phyloP scores from a whole-genome alignment of 441 rosid genomes.

The Syzygium malaccense region DNA sequence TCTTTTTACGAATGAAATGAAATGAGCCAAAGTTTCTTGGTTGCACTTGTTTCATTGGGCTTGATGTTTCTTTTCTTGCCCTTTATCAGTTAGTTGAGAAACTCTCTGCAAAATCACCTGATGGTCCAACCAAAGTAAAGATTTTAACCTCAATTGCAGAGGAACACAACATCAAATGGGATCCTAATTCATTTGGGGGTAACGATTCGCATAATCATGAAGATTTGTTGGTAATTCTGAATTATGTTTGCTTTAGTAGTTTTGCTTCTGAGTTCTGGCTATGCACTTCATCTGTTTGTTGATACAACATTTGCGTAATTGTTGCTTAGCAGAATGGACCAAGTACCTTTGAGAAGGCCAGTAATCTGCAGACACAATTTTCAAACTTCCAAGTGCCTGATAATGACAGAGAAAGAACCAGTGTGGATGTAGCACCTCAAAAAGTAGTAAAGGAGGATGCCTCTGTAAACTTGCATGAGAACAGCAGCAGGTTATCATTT shows the following conservation, averaged over 20 bases:
- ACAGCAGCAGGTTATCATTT: constrained; percentile 22
- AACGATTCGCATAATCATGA: constrained; percentile 40
- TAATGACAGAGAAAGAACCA: constrained; percentile 24
- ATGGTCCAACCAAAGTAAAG: constrained; percentile 76
- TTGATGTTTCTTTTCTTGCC: background rate
- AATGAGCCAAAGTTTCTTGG: background rate
- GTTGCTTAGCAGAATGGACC: constrained; percentile 54
- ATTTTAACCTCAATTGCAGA: constrained; percentile 67
- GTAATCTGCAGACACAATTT: constrained; percentile 26
- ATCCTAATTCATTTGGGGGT: constrained; percentile 56
- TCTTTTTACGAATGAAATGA: background rate
- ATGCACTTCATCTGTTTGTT: background rate
- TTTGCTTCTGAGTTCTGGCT: background rate
- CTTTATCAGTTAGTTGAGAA: constrained; percentile 70
- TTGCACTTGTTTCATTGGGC: background rate
- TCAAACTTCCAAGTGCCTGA: constrained; percentile 21
- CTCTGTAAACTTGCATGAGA: constrained; percentile 21
- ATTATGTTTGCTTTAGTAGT: background rate
- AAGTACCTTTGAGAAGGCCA: constrained; percentile 39
- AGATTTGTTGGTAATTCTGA: constrained; percentile 44
- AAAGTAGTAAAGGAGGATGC: constrained; percentile 28
- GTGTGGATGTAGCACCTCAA: constrained; percentile 15
- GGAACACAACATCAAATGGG: constrained; percentile 78
- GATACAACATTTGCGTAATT: background rate
- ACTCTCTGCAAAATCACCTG: constrained; percentile 75